Percentiles rank a stretch among this genome's conserved stretches.
Conservation (phyloP, 768 basidiomycete genomes). For the Rhodotorula sphaerocarpa region DNA sequence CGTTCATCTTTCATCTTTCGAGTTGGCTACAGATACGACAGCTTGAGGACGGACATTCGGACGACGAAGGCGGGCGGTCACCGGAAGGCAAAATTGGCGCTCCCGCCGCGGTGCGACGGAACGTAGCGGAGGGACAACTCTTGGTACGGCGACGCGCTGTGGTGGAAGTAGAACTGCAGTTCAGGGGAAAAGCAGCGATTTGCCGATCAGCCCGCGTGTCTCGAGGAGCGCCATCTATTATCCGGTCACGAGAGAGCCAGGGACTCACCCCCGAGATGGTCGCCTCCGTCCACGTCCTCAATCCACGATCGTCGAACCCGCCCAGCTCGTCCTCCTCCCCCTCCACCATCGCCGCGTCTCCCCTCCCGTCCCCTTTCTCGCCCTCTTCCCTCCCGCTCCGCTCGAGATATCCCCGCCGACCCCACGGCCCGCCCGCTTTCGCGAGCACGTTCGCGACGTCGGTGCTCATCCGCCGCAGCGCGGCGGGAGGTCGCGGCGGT, state of each 20-base stretch:
- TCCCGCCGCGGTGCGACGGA: constrained; percentile 80
- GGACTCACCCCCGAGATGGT: constrained; percentile 20
- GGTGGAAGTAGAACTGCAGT: constrained; percentile 13
- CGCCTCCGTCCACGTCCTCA: constrained; percentile 29
- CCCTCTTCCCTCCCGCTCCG: not conserved
- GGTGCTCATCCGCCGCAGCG: not conserved
- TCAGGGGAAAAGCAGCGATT: no score
- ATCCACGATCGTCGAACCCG: constrained; percentile 3
- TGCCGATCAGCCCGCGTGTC: no score
- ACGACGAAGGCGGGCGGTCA: constrained; percentile 50
- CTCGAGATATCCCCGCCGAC: not conserved
- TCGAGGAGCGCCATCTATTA: no score
- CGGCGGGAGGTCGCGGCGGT: not conserved
- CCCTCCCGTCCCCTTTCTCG: not conserved
- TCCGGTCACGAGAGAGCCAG: no score
- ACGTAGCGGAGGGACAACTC: constrained; percentile 21
- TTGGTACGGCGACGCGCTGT: constrained; percentile 14
- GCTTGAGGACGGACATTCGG: not conserved
- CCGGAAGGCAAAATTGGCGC: constrained; percentile 49
- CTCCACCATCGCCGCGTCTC: no score
- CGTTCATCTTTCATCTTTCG: no score
- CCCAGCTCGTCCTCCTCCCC: not conserved
- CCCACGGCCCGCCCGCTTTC: not conserved
- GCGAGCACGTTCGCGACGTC: constrained; percentile 6
- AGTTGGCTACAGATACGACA: no score